Base-by-base conservation (phyloP, 2,329 filamentous ascomycete genomes). In the Grosmannia huntii region DNA sequence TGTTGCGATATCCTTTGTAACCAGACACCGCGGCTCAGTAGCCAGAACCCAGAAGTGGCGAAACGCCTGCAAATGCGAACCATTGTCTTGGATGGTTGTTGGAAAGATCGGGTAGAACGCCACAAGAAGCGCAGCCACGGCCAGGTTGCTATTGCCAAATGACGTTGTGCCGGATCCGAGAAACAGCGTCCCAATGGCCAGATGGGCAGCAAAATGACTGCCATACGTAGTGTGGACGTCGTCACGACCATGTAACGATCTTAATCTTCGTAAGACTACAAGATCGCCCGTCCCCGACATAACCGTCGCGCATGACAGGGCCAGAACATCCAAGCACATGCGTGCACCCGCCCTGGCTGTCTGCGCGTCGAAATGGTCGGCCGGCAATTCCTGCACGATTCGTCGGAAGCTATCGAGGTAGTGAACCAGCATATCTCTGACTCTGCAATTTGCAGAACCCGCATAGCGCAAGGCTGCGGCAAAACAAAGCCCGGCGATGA, bases 221-320 rank as follows among this genome's bases (percentile, higher is more conserved):
- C 94, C 94, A 67, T 96, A 99, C 0, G 91, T 86, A 0, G 87
- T 92, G 44, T 94, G 89, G 1, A 81, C 75, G 59, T 96, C 88
- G 57, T 91, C 84, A 19, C 91, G 85, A 25, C 91, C 92, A 68
- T 99, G 95, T 46, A 99, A 80, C 19, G 88, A 84, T 19, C 94
- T 86, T 36, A 99, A 78, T 16, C 92, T 85, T 25, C 94, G 85
- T 65, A 97, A 87, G 1, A 96, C 85, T 2, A 82, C 74, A 23
- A 99, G 75, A 67, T 99, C 95, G 46, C 95, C 94, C 0, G 90
- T 96, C 31, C 94, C 94, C 6, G 95, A 90, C 92, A 97, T 97
- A 56, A 97, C 89, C 2, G 87, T 89, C 0, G 94, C 85, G 25
- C 84, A 83, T 6, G 90, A 87, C 6, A 99, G 75, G 0, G 89